Evolutionary conservation across 164 flowering plant genomes (phyloP).

Genomic region (Taxillus chinensis): DNA sequence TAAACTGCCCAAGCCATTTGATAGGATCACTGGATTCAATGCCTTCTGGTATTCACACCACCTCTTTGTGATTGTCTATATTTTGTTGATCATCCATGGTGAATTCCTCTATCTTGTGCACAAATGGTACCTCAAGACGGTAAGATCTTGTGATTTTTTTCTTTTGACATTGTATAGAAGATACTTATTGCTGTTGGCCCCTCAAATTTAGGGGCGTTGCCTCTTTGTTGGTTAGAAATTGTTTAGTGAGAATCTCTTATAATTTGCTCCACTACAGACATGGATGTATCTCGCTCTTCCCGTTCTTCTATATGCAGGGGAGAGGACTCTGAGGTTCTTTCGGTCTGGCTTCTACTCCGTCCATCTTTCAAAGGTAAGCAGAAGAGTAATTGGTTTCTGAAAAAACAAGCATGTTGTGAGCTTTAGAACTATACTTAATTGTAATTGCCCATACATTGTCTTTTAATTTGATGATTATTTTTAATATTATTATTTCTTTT

Average conservation of each 20-base stretch:
- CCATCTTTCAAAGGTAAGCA: slow-evolving; percentile 61
- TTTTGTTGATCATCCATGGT: slow-evolving; percentile 79
- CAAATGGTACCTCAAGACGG: slow-evolving; percentile 79
- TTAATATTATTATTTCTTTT: too few species aligned
- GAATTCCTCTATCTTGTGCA: slow-evolving; percentile 67
- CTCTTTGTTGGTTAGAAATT: too few species aligned
- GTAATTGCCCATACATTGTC: not conserved
- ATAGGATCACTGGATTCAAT: slow-evolving; percentile 85
- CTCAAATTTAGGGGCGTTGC: too few species aligned
- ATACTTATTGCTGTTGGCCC: too few species aligned
- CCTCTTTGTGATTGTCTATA: slow-evolving; percentile 67
- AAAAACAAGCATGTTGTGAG: not conserved
- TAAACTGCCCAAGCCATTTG: slow-evolving; percentile 81
- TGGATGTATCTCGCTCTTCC: slow-evolving; percentile 97
- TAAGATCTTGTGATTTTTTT: slow-evolving; percentile 13
- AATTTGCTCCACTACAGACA: slow-evolving; percentile 39
- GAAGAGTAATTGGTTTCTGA: not conserved
- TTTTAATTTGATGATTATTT: too few species aligned
- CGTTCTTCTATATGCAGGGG: slow-evolving; percentile 73
- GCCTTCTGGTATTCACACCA: slow-evolving; percentile 99
- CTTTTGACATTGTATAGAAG: not conserved
- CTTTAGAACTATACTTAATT: too few species aligned
- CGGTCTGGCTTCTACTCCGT: slow-evolving; percentile 74
- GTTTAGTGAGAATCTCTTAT: not conserved
- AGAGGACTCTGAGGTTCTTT: slow-evolving; percentile 72